These are phyloP conservation scores for Mucor irregularis DNA, from an alignment of 371 early-diverging fungal genomes.

Conservation along the genomic window DNA sequence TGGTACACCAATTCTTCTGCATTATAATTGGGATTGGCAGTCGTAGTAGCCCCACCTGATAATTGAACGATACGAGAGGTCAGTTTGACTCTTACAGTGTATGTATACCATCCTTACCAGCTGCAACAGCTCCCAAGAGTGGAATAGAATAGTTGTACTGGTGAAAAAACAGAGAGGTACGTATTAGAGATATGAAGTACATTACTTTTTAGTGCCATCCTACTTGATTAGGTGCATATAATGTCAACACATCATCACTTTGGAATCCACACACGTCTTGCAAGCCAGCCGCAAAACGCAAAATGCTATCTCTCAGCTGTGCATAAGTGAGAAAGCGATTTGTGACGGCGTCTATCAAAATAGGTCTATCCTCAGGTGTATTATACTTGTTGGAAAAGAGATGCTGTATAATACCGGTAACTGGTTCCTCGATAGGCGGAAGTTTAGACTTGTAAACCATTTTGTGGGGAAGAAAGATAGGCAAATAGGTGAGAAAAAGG, in stretches of 20 bases:
- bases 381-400: slow-evolving; percentile 17
- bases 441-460: slow-evolving; percentile 3
- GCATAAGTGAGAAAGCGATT: slow-evolving; percentile 45
- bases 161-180: neutral
- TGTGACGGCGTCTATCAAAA: slow-evolving; percentile 58
- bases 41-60: slow-evolving; percentile 64
- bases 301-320: slow-evolving; percentile 52
- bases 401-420: slow-evolving; percentile 11
- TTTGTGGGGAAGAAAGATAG: too few relatives aligned
- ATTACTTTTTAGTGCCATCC: too few relatives aligned
- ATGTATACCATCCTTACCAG: slow-evolving; percentile 16
- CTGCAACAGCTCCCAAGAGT: slow-evolving; percentile 37
- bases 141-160: slow-evolving; percentile 42
- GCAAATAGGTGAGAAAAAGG: too few relatives aligned
- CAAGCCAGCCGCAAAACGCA: slow-evolving; percentile 75
- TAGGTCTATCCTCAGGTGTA: slow-evolving; percentile 38
- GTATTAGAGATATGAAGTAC: neutral
- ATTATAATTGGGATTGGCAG: slow-evolving; percentile 78
- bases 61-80: slow-evolving; percentile 50
- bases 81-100: too few relatives aligned
- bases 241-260: slow-evolving; percentile 67
- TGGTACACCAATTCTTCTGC: slow-evolving; percentile 73
- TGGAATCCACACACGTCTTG: slow-evolving; percentile 53
- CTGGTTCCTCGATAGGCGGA: slow-evolving; percentile 4
- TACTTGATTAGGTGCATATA: slow-evolving; percentile 74